Base-by-base conservation (phyloP, 129 eudicot genomes). In the Arctium lappa region DNA sequence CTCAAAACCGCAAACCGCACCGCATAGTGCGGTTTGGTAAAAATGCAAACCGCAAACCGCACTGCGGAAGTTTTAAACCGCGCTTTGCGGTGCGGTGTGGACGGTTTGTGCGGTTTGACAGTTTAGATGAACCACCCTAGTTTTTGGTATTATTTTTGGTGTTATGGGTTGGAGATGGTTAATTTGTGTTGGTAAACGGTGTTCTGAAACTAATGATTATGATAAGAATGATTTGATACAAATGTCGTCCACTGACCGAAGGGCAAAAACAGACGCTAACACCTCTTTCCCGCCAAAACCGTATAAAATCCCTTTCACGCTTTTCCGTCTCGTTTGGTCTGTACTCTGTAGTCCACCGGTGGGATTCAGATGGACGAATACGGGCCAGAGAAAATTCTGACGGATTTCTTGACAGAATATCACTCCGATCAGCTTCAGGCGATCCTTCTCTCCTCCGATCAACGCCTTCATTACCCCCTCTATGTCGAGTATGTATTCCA, bases 401-500 rank as follows among this genome's bases (percentile, higher is more conserved):
- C 89, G 40, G 84, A 69, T 11, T 95, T 88, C 75, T 75, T 95
- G 74, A 65, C 81, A 8, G 69, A 60, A 65, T 84, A 85, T 72
- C 72, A 89, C 73, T 72, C 78, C 77, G 92, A 91, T 50, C 89
- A 93, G 79, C 92, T 95, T 22, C 74, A 69, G 0, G 86, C 88
- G 5, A 86, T 95, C 86, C 72, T 95, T 46, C 86, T 85, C 71
- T 90, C 95, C 22, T 85, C 95, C 30, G 97, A 95, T 73, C 79
- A 87, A 78, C 97, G 95, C 79, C 93, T 93, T 85, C 97, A 95
- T 81, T 95, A 93, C 79, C 92, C 99, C 82, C 90, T 95, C 46
- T 79, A 73, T 78, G 85, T 95, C 40, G 97, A 93, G 98, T 95
- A 93, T 39, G 89, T 80, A 70, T 70, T n/a, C 56, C 73, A 56